A percentile compares a stretch with the other conserved stretches of the same genome.
These are phyloP conservation scores for Phytophthora hibernalis DNA, from an alignment of 352 stramenopile genomes.

Conservation along the genomic window DNA sequence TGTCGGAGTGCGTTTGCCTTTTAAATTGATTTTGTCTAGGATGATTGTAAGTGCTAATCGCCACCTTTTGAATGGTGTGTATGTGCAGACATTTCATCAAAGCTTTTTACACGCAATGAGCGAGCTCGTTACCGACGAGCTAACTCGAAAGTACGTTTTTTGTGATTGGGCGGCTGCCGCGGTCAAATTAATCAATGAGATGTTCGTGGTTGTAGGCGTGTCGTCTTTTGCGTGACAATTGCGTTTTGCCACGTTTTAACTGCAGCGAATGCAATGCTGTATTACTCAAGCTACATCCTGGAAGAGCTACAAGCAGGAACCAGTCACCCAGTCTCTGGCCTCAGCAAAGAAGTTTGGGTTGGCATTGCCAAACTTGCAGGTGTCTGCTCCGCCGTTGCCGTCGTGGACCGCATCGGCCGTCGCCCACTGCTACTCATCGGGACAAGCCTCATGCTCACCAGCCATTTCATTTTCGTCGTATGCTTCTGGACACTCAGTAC, in stretches of 20 bases:
- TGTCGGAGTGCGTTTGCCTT: slow-evolving; percentile 24
- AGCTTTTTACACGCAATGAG: slow-evolving; percentile 45
- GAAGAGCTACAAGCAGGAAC: slow-evolving; percentile 41
- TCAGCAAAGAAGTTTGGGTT: slow-evolving; percentile 69
- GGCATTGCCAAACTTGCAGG: slow-evolving; percentile 69
- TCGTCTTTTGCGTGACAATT: slow-evolving; percentile 65
- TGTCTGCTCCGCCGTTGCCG: slow-evolving; percentile 58
- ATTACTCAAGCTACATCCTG: slow-evolving; percentile 84
- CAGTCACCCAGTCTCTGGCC: slow-evolving; percentile 19
- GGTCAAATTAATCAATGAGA: not conserved
- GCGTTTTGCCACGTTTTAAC: slow-evolving; percentile 72
- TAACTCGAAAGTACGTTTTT: slow-evolving; percentile 45
- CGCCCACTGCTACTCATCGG: slow-evolving; percentile 64
- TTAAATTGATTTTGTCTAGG: not conserved
- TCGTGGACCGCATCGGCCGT: slow-evolving; percentile 70
- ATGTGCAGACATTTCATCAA: slow-evolving; percentile 41
- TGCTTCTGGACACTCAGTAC: slow-evolving; percentile 55
- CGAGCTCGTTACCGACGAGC: slow-evolving; percentile 43
- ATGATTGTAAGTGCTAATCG: not conserved
- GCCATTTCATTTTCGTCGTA: slow-evolving; percentile 58
- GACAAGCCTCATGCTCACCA: slow-evolving; percentile 57
- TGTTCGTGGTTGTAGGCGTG: slow-evolving; percentile 38
- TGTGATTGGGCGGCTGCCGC: not conserved
- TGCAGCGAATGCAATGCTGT: slow-evolving; percentile 80
- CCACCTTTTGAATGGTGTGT: not conserved